Percentiles rank a stretch among this genome's conserved stretches.
These are phyloP conservation scores for Alternaria panax DNA, from an alignment of 2,329 filamentous ascomycete genomes.

Conservation along the genomic window DNA sequence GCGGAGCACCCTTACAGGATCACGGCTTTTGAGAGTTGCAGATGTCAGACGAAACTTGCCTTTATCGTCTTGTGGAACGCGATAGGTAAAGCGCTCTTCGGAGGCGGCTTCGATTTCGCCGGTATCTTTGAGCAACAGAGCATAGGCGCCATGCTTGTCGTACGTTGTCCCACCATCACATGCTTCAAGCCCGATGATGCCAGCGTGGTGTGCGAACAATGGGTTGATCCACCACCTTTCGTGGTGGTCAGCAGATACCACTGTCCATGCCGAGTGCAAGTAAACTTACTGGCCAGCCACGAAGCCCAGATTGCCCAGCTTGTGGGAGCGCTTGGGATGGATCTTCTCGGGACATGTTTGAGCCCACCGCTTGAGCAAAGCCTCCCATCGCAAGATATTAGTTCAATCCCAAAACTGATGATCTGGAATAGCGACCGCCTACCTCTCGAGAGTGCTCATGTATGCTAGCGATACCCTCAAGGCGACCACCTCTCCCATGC, in stretches of 20 bases:
- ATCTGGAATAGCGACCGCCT: conserved; percentile 16
- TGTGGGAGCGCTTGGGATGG: conserved; percentile 41
- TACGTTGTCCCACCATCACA: conserved; percentile 53
- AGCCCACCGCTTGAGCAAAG: conserved; percentile 45
- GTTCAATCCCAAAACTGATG: not conserved
- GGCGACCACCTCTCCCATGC: conserved; percentile 53
- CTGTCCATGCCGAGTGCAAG: not conserved
- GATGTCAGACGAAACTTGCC: conserved; percentile 56
- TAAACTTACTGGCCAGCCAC: conserved; percentile 54
- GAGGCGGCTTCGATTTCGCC: conserved; percentile 49
- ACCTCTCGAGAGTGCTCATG: conserved; percentile 51
- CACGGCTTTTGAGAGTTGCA: conserved; percentile 50
- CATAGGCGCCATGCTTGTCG: conserved; percentile 55
- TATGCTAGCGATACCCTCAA: conserved; percentile 52
- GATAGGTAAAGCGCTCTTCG: conserved; percentile 53
- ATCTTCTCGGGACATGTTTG: conserved; percentile 42
- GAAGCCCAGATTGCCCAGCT: conserved; percentile 55
- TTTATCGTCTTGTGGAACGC: conserved; percentile 48
- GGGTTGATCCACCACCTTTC: conserved; percentile 60
- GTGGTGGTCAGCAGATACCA: conserved; percentile 10
- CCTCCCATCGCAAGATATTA: conserved; percentile 19
- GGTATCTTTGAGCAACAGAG: conserved; percentile 52
- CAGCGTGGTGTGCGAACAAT: conserved; percentile 56
- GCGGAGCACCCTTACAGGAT: conserved; percentile 55
- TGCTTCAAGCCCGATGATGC: conserved; percentile 56